Conservation (phyloP, 345 rosid genomes). For the Hevea brasiliensis region DNA sequence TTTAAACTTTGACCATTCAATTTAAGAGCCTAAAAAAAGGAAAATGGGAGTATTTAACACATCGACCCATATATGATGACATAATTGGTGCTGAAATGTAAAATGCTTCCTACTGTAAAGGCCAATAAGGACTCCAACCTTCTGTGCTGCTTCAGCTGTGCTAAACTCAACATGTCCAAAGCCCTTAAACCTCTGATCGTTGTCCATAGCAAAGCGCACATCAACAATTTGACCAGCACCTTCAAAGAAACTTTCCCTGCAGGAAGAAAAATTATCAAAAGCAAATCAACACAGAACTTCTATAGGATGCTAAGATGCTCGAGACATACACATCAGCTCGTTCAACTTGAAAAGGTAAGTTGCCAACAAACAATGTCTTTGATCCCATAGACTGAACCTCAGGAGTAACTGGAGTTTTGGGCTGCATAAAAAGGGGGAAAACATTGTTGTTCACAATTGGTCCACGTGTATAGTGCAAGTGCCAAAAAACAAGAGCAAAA, state of each 20-base stretch:
- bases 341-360: conserved; percentile 60
- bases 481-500: not conserved
- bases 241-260: conserved; percentile 72
- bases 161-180: conserved; percentile 87
- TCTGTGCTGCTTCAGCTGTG: conserved; percentile 60
- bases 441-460: not conserved
- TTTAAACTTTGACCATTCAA: conserved; percentile 49
- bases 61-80: not conserved
- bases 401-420: conserved; percentile 61
- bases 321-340: conserved; percentile 57
- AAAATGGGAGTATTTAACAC: not conserved
- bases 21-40: conserved; percentile 56
- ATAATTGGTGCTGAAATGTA: not conserved
- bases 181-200: conserved; percentile 61
- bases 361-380: conserved; percentile 70
- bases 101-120: not conserved
- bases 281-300: not conserved
- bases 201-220: conserved; percentile 55
- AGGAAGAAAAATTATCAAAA: conserved; percentile 3
- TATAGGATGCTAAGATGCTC: no score
- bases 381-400: conserved; percentile 40
- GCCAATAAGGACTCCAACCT: conserved; percentile 31
- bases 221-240: conserved; percentile 68
- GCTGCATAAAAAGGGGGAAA: conserved; percentile 39
- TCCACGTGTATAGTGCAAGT: not conserved